Conservation (phyloP, 208 protist genomes). For the Endotrypanum monterogeii region DNA sequence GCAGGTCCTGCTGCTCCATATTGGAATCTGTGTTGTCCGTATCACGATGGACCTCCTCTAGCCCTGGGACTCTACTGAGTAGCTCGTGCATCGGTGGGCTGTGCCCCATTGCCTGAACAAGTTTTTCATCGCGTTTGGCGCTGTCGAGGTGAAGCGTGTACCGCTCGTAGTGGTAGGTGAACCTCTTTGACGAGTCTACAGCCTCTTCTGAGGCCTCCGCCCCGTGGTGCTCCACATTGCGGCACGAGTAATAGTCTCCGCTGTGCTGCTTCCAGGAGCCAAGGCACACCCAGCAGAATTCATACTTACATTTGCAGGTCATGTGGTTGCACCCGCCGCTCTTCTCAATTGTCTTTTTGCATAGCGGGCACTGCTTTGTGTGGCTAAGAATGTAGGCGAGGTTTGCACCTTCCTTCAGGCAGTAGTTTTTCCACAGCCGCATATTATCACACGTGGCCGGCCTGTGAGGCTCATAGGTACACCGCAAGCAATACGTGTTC, state of each 20-base stretch:
- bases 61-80: background rate
- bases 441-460: slow-evolving; percentile 62
- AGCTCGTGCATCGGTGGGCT: background rate
- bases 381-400: slow-evolving; percentile 51
- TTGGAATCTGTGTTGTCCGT: background rate
- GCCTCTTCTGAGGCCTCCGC: background rate
- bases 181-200: background rate
- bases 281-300: slow-evolving; percentile 91
- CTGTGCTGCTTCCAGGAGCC: slow-evolving; percentile 62
- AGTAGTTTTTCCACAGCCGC: slow-evolving; percentile 50
- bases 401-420: slow-evolving; percentile 49
- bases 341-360: slow-evolving; percentile 84
- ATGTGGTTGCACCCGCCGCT: slow-evolving; percentile 94
- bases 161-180: slow-evolving; percentile 30
- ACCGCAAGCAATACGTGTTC: slow-evolving; percentile 57
- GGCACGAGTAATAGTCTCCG: slow-evolving; percentile 33
- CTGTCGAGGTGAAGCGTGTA: slow-evolving; percentile 30
- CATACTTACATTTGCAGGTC: slow-evolving; percentile 76
- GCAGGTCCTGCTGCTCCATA: background rate
- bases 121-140: slow-evolving; percentile 10
- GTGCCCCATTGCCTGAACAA: slow-evolving; percentile 3
- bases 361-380: slow-evolving; percentile 84
- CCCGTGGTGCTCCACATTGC: slow-evolving; percentile 3
- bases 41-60: background rate
- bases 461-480: slow-evolving; percentile 34